Evolutionary conservation across 495 filamentous ascomycete species (phyloP).

Genomic region (Thermothielavioides terrestris): DNA sequence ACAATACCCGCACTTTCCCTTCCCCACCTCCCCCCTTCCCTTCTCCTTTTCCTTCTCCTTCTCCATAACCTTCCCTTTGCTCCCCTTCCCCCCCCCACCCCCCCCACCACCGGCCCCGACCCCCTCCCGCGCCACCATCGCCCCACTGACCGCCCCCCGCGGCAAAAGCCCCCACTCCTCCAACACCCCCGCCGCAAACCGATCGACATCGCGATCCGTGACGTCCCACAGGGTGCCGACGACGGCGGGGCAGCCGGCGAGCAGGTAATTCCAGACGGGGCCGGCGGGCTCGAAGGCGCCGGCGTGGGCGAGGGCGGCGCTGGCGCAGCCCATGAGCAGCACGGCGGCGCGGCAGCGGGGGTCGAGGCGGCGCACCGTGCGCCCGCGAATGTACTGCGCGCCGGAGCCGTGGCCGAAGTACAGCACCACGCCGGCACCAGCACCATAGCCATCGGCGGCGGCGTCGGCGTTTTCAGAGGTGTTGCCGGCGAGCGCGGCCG

Average conservation of each 20-base stretch:
- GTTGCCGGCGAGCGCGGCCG: slow-evolving; percentile 47
- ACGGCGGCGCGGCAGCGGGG: slow-evolving; percentile 58
- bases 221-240: slow-evolving; percentile 95
- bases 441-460: no score
- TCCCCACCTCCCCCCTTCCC: slow-evolving; percentile 7
- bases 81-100: slow-evolving; percentile 18
- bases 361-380: slow-evolving; percentile 68
- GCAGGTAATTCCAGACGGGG: slow-evolving; percentile 81
- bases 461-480: no score
- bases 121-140: slow-evolving; percentile 16
- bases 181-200: slow-evolving; percentile 67
- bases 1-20: slow-evolving; percentile 8
- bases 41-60: slow-evolving; percentile 23
- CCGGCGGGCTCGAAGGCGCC: slow-evolving; percentile 87
- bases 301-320: slow-evolving; percentile 63
- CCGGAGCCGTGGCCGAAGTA: slow-evolving; percentile 97
- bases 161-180: slow-evolving; percentile 76
- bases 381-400: slow-evolving; percentile 81
- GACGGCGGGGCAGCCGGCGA: slow-evolving; percentile 73
- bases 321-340: slow-evolving; percentile 88
- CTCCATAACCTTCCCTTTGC: slow-evolving; percentile 15
- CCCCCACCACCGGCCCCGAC: no score
- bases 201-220: slow-evolving; percentile 92
- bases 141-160: slow-evolving; percentile 25
- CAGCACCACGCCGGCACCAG: no score